A percentile compares a stretch with the other conserved stretches of the same genome.
Conservation (phyloP, 83 land plant species). For the Isoetes engelmannii region DNA sequence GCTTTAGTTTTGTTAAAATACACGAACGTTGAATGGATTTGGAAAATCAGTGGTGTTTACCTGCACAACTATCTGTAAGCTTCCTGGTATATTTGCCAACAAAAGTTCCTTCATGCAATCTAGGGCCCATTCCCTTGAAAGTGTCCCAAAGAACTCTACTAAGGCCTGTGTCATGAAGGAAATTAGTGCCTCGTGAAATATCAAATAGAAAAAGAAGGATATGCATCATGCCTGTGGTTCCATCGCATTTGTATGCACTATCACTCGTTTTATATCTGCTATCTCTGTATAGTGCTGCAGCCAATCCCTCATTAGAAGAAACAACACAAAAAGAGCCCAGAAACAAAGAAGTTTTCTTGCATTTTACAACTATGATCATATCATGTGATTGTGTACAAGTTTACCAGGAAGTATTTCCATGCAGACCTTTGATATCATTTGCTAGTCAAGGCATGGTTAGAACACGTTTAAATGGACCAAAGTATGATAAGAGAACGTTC, state of each 20-base stretch:
- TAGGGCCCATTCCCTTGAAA: slow-evolving; percentile 8
- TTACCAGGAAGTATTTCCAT: too few species aligned
- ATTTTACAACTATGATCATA: too few species aligned
- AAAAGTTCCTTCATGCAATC: slow-evolving; percentile 7
- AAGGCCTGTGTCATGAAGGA: background rate
- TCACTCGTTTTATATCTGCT: slow-evolving; percentile 6
- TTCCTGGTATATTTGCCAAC: background rate
- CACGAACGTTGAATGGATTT: background rate
- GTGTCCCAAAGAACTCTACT: slow-evolving; percentile 12
- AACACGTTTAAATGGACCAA: too few species aligned
- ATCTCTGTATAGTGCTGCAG: slow-evolving; percentile 8
- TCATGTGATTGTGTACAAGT: too few species aligned
- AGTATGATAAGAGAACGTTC: too few species aligned
- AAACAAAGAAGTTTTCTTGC: background rate
- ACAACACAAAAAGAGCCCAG: background rate
- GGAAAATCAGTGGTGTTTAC: background rate
- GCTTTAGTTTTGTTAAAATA: background rate
- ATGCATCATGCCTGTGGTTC: background rate
- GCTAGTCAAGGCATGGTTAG: too few species aligned
- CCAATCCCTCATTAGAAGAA: background rate
- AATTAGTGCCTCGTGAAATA: background rate
- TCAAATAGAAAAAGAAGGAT: background rate
- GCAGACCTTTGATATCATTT: too few species aligned
- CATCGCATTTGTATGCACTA: background rate
- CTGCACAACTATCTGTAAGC: slow-evolving; percentile 4